These are phyloP conservation scores for Rhodamnia argentea DNA, from an alignment of 345 rosid species.

Conservation along the genomic window DNA sequence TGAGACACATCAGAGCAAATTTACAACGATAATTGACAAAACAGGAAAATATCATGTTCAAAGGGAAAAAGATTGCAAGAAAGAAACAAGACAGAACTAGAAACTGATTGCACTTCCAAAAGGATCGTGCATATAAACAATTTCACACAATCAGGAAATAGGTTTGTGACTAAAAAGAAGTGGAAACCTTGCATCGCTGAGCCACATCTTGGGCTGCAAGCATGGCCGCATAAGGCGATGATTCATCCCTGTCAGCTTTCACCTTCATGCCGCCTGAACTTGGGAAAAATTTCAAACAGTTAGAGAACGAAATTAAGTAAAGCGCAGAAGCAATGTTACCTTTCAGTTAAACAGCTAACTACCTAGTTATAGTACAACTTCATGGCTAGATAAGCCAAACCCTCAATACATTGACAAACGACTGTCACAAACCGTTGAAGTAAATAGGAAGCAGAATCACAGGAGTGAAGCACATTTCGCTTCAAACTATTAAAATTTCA, in stretches of 20 bases:
- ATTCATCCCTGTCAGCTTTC: constrained; percentile 89
- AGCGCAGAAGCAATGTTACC: neutral
- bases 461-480: neutral
- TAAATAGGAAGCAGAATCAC: neutral
- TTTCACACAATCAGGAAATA: neutral
- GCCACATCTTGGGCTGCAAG: constrained; percentile 92
- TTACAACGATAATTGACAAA: neutral
- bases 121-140: neutral
- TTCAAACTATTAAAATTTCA: neutral
- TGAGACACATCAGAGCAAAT: neutral
- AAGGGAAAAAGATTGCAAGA: neutral
- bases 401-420: neutral
- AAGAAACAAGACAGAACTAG: neutral
- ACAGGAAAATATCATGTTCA: neutral
- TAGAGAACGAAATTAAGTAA: neutral
- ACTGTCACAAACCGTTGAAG: neutral
- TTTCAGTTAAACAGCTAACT: neutral
- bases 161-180: neutral
- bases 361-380: neutral
- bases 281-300: neutral
- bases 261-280: constrained; percentile 85
- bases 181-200: constrained; percentile 64
- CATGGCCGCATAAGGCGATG: constrained; percentile 93
- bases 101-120: neutral
- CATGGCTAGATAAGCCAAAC: neutral